Evolutionary conservation across 345 rosid genomes (phyloP).

Genomic region (Angophora floribunda): DNA sequence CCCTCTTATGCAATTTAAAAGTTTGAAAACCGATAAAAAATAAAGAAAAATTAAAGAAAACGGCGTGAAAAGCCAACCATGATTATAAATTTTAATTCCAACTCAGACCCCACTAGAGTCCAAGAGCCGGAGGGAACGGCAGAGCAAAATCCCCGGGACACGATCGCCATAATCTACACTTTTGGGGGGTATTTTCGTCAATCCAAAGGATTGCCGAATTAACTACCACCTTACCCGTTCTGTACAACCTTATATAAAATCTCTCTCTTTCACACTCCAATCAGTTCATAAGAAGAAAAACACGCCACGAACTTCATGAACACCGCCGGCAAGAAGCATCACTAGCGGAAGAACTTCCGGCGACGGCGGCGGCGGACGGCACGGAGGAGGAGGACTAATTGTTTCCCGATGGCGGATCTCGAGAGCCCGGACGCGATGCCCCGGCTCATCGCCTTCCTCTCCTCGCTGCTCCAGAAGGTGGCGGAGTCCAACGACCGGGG

Average conservation of each 20-base stretch:
- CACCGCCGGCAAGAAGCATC: neutral
- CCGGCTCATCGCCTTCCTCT: slow-evolving; percentile 56
- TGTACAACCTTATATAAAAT: neutral
- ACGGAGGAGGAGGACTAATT: neutral
- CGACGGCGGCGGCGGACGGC: neutral
- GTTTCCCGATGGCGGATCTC: slow-evolving; percentile 44
- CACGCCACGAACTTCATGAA: neutral
- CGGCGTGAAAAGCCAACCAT: neutral
- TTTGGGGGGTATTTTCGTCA: neutral
- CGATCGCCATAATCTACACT: neutral
- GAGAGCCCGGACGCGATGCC: slow-evolving; percentile 58
- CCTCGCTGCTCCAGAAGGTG: slow-evolving; percentile 60
- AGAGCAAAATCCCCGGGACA: neutral
- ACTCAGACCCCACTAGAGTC: neutral
- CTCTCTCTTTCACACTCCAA: neutral
- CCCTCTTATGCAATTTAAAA: neutral
- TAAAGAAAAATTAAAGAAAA: neutral
- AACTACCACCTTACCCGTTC: neutral
- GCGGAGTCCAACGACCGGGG: slow-evolving; percentile 61
- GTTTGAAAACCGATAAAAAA: neutral
- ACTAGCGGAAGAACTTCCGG: neutral
- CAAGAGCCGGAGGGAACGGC: neutral
- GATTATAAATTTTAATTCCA: neutral
- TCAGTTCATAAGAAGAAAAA: neutral
- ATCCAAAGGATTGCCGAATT: neutral